phyloP scores from a whole-genome alignment of 2,329 filamentous ascomycete genomes.

The Fusarium metavorans region DNA sequence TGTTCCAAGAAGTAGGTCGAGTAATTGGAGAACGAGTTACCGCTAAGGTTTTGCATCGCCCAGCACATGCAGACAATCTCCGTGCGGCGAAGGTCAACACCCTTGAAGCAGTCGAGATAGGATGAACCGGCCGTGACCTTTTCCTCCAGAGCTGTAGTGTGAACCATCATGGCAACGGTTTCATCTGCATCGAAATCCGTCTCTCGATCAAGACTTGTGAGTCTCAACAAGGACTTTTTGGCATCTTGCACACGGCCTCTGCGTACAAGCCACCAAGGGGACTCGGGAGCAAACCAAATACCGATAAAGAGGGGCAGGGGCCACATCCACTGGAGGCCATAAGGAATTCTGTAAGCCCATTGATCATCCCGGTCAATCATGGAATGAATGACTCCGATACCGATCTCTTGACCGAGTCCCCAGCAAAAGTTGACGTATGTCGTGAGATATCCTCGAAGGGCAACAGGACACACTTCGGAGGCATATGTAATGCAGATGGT shows the following conservation, averaged over 20 bases:
- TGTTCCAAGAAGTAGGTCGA: conserved; percentile 73
- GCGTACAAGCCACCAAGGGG: conserved; percentile 81
- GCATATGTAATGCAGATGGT: conserved; percentile 49
- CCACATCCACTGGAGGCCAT: conserved; percentile 84
- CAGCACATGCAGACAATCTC: conserved; percentile 75
- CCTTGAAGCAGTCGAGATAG: conserved; percentile 87
- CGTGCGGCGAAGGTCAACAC: conserved; percentile 81
- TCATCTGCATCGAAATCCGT: conserved; percentile 84
- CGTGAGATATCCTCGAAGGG: conserved; percentile 77
- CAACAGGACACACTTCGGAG: conserved; percentile 78
- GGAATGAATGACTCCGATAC: conserved; percentile 76
- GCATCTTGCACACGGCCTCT: conserved; percentile 73
- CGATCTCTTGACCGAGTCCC: conserved; percentile 80
- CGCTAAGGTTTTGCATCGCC: conserved; percentile 73
- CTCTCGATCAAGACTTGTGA: conserved; percentile 73
- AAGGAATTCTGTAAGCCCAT: conserved; percentile 78
- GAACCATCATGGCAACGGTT: conserved; percentile 91
- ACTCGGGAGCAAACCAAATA: conserved; percentile 77
- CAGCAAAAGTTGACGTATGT: conserved; percentile 84
- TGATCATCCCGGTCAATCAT: conserved; percentile 75
- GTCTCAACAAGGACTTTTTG: conserved; percentile 72
- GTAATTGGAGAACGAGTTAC: conserved; percentile 74
- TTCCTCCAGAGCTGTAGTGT: conserved; percentile 85
- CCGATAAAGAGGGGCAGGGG: conserved; percentile 74
- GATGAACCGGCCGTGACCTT: conserved; percentile 78